Conservation (phyloP, 2,329 filamentous ascomycete species). For the Ascochyta koolunga region DNA sequence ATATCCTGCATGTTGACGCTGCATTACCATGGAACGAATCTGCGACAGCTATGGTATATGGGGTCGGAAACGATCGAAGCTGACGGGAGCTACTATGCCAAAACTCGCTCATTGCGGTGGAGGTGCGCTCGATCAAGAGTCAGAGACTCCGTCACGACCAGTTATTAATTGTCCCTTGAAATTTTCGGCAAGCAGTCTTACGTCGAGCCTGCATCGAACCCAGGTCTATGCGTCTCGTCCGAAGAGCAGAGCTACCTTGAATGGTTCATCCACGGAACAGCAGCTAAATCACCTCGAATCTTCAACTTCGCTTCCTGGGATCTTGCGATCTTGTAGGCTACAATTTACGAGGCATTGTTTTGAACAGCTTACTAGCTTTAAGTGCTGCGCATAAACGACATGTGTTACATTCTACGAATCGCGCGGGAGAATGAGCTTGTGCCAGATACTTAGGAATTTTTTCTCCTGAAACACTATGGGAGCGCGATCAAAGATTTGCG, state of each 20-base stretch:
- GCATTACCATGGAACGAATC: conserved; percentile 43
- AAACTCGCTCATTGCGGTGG: too few relatives aligned
- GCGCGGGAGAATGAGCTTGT: not conserved
- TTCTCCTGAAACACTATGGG: conserved; percentile 10
- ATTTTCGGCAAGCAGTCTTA: not conserved
- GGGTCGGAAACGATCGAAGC: too few relatives aligned
- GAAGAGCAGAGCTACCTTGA: conserved; percentile 16
- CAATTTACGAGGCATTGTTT: conserved; percentile 8
- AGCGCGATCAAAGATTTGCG: conserved; percentile 6
- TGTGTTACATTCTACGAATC: conserved; percentile 5
- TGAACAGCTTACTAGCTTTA: conserved; percentile 9
- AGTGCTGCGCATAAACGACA: conserved; percentile 13
- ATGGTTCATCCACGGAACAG: conserved; percentile 18
- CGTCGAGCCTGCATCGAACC: not conserved
- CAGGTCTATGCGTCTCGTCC: conserved; percentile 1
- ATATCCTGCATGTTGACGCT: conserved; percentile 46
- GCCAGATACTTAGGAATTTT: conserved; percentile 6
- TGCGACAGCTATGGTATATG: conserved; percentile 55
- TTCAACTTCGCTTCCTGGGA: conserved; percentile 17
- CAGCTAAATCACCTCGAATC: conserved; percentile 5
- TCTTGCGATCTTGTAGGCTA: conserved; percentile 10
- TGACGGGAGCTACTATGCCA: too few relatives aligned
- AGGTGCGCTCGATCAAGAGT: conserved; percentile 23
- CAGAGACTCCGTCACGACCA: not conserved
- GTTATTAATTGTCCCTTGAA: not conserved